Evolutionary conservation across 257 asterid species (phyloP), one percentile per base, ranked within the genome.

Genomic region (Buddleja alternifolia): DNA sequence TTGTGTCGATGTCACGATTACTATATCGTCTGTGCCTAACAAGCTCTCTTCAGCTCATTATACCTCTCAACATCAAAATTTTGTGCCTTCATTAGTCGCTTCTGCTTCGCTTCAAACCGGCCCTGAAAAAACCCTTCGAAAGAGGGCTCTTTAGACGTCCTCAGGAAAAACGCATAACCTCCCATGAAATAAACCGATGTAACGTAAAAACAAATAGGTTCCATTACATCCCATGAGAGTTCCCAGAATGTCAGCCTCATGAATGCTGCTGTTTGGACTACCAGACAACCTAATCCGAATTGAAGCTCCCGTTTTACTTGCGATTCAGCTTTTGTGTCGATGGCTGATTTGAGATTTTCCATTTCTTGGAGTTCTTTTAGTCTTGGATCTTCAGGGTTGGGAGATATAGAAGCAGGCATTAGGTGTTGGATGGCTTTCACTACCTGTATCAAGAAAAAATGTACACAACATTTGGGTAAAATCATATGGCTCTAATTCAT

Each of bases 171-270:
- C 1, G 83, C 74, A 11, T 86, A 88, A 10, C 89, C 89, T 32
- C 83, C 85, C 93, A 88, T 84, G 77, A 81, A 88, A 44, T 88
- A 86, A 2, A 75, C 21, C 8, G 96, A 82, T 4, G 96, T 82
- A 3, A 88, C 88, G 6, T 82, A 88, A 85, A 88, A 86, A 72
- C 96, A 88, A 44, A 88, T 86, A 3, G 96, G 96, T 69, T 88
- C 96, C 96, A 88, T 88, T 7, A 88, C 93, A 65, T 88, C 96
- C 96, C 96, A 88, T 0, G 96, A 25, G 0, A 88, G 81, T 60
- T 86, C 96, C 96, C 93, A 88, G 32, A 88, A 88, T 2, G 93
- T 88, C 40, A 88, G 72, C 65, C 96, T 75, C 93, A 86, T 84
- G 78, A 88, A 84, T 0, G 83, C 96, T 1, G 83, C 82, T 19